Percentiles rank a stretch among this genome's conserved stretches.
Conservation (phyloP, 805 yeast species). For the Candida arabinofermentans region DNA sequence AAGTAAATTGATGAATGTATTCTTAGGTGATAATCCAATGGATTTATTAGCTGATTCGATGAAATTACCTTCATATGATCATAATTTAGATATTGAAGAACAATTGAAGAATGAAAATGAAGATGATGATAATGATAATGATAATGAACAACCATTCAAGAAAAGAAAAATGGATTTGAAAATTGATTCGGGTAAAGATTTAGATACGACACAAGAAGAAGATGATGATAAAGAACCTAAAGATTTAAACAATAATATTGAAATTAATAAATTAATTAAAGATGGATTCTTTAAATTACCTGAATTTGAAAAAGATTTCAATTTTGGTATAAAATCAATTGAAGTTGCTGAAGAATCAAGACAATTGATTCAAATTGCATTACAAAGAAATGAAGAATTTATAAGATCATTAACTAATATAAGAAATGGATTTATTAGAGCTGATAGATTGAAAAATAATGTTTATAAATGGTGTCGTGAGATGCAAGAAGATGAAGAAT, state of each 20-base stretch:
- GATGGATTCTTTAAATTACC: slow-evolving; percentile 73
- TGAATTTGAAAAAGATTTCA: slow-evolving; percentile 40
- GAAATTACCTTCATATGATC: slow-evolving; percentile 67
- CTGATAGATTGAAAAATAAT: slow-evolving; percentile 68
- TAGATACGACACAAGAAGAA: slow-evolving; percentile 22
- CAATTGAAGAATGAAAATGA: slow-evolving; percentile 19
- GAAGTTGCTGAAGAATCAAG: slow-evolving; percentile 66
- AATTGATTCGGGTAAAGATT: slow-evolving; percentile 6
- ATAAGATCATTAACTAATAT: slow-evolving; percentile 72
- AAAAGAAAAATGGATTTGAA: background rate
- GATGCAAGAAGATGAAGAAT: slow-evolving; percentile 53
- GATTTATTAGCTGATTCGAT: slow-evolving; percentile 60
- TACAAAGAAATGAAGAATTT: slow-evolving; percentile 84
- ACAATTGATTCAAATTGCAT: slow-evolving; percentile 69
- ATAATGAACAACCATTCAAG: background rate
- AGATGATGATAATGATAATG: slow-evolving; percentile 14
- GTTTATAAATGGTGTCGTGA: slow-evolving; percentile 83
- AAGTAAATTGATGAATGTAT: slow-evolving; percentile 66
- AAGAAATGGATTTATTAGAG: slow-evolving; percentile 71
- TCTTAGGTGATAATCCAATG: slow-evolving; percentile 83
- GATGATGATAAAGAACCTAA: slow-evolving; percentile 21
- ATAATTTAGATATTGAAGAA: slow-evolving; percentile 41
- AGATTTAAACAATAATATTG: slow-evolving; percentile 7
- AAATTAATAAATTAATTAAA: slow-evolving; percentile 15
- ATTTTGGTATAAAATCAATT: slow-evolving; percentile 43